These are phyloP conservation scores for Symbiodinium pilosum DNA, from an alignment of 73 alveolate species.

Conservation along the genomic window DNA sequence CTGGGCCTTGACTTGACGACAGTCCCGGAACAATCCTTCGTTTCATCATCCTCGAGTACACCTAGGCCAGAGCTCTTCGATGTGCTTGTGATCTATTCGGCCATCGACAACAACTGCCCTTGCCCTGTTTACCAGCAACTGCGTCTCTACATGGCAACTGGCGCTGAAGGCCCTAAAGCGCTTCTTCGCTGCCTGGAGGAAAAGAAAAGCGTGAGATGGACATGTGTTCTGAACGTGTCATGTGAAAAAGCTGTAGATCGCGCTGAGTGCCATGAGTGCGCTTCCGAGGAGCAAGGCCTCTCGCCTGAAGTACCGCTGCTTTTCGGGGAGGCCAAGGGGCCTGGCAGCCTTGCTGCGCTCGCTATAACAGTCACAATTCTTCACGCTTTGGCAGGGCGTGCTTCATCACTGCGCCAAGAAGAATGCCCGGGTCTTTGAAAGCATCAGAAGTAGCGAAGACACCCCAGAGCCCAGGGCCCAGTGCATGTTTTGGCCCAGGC, in stretches of 20 bases:
- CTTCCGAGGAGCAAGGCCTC: conserved; percentile 46
- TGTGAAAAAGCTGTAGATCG: too few relatives aligned
- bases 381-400: conserved; percentile 6
- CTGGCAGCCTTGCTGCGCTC: too few relatives aligned
- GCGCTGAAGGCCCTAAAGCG: conserved; percentile 28
- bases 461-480: too few relatives aligned
- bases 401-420: conserved; percentile 81
- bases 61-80: conserved; percentile 51
- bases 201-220: not conserved
- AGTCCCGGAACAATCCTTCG: too few relatives aligned
- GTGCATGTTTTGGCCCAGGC: not conserved
- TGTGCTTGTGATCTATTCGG: conserved; percentile 45
- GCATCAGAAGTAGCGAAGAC: too few relatives aligned
- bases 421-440: not conserved
- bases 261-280: too few relatives aligned
- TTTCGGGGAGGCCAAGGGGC: conserved; percentile 51
- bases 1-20: too few relatives aligned
- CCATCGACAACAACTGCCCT: conserved; percentile 70
- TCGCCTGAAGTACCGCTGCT: conserved; percentile 46
- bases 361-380: too few relatives aligned
- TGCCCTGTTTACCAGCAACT: not conserved
- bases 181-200: conserved; percentile 45
- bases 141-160: not conserved
- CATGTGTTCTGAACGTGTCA: too few relatives aligned
- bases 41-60: too few relatives aligned